A percentile compares a stretch with the other conserved stretches of the same genome.
These are phyloP conservation scores for Lactarius pseudohatsudake DNA, from an alignment of 768 basidiomycete species.

Conservation along the genomic window DNA sequence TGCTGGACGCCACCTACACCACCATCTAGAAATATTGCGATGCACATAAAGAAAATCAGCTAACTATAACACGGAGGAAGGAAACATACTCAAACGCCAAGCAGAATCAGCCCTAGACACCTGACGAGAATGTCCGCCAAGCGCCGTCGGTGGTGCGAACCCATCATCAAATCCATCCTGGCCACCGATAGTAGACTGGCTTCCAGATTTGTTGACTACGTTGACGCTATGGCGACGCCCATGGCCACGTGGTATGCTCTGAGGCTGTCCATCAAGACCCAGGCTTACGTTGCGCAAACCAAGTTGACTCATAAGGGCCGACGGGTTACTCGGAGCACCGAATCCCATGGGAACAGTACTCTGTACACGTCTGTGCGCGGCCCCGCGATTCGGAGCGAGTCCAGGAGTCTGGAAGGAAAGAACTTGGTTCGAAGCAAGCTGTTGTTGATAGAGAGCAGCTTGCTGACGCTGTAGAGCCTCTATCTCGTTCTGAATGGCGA, in stretches of 20 bases:
- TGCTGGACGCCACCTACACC: conserved; percentile 63
- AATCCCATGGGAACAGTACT: conserved; percentile 70
- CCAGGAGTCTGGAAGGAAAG: conserved; percentile 78
- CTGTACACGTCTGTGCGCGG: conserved; percentile 77
- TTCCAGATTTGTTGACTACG: conserved; percentile 72
- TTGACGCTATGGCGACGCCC: conserved; percentile 91
- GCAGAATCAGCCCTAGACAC: conserved; percentile 75
- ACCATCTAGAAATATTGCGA: conserved; percentile 51
- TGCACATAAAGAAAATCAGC: conserved; percentile 20
- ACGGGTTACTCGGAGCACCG: conserved; percentile 42
- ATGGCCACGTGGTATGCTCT: conserved; percentile 76
- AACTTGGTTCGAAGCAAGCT: conserved; percentile 84
- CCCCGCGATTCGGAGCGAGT: conserved; percentile 58
- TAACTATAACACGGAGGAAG: conserved; percentile 1
- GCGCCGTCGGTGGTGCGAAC: conserved; percentile 57
- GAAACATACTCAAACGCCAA: conserved; percentile 82
- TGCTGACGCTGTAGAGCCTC: conserved; percentile 90
- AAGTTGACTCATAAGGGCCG: conserved; percentile 69
- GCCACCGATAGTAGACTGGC: conserved; percentile 48
- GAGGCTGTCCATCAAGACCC: conserved; percentile 61
- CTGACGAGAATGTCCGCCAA: conserved; percentile 73
- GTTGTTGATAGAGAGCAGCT: conserved; percentile 85
- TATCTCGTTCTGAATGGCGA: conserved; percentile 87
- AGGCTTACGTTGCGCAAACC: conserved; percentile 56
- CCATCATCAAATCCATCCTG: conserved; percentile 81